Evolutionary conservation across 2,329 filamentous ascomycete species (phyloP), one percentile per base, ranked within the genome.

Genomic region (Fusarium armeniacum): DNA sequence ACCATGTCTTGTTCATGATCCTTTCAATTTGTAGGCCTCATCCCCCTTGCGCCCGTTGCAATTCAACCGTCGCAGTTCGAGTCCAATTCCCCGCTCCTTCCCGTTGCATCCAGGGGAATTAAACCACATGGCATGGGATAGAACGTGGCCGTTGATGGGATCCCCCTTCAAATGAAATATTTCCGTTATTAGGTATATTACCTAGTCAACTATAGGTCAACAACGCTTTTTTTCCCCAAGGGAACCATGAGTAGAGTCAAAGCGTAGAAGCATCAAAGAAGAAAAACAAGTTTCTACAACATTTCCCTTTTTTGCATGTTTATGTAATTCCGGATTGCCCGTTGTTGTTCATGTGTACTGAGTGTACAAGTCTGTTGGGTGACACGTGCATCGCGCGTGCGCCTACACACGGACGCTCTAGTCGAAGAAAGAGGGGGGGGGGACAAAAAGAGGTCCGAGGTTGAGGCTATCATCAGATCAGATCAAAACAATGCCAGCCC

Each of bases 141-240:
- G 56, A 70, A 71, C 67, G 69, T 71, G 69, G 69, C 52, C 49
- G 18, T 51, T n/a, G 49, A 51, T 40, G 35, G 70, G 67, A 69
- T 65, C 57, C 65, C 65, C 67, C 63, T 57, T 65, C 55, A 38
- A 65, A 46, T 16, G 32, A 58, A 35, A 28, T 10, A 49, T 45
- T 20, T 60, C 35, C 45, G 20, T 43, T 10, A 13, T 28, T 11
- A 20, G 20, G 20, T 20, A 18, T 41, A 26, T 28, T 40, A 20
- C 5, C 20, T n/a, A n/a, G 18, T n/a, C 12, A 13, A 40, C 36
- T 40, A 40, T 40, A 20, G 28, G 33, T 35, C 33, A 35, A 35
- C 33, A 18, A 35, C 20, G 5, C 16, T 50, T 26, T 33, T 35
- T 9, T 11, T 35, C 33, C 30, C 43, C 46, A 44, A 24, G 35